Base-by-base conservation (phyloP, 75 land plant species). In the Chamaecyparis obtusa region DNA sequence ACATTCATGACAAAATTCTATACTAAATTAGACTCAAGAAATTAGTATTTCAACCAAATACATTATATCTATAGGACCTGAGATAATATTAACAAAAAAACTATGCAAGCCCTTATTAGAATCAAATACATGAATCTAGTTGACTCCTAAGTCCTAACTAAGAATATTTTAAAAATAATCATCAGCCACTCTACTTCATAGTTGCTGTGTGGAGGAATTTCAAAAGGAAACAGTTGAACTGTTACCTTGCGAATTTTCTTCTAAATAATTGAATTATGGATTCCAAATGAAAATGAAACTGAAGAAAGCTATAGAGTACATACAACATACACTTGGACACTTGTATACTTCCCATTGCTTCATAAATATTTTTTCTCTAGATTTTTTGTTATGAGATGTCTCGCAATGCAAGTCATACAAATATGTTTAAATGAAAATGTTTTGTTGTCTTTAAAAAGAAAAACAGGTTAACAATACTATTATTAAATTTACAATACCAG, bases 401-500 rank as follows among this genome's bases (percentile, higher is more conserved):
- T 71, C 30, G 74, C 32, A 71, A 71, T n/a, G 14, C 75, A 39
- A 77, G 13, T 37, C 44, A 9, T 77, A 19, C 80, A 36, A 36
- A 5, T 41, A 37, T 27, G 82, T 39, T 79, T 21, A 79, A 39
- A 21, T 21, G 41, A 19, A 39, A 41, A 79, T 21, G n/a, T 13
- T 33, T 74, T 32, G 16, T 36, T 10, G 7, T 30, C 7, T 30
- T 51, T 84, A 19, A 51, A 84, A 84, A 54, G 78, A 37, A 27
- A 80, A 9, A 24, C 11, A 80, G n/a, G 24, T 5, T 8, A 80
- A 43, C 9, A 43, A 9, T 19, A 43, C 19, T 43, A 14, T 17
- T 43, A 80, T 80, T 43, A 43, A 41, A 80, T 80, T 21, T 80
- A 41, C 49, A 14, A 43, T 94, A 98, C 99, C 98, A 98, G 83